These are phyloP conservation scores for Globisporangium alternatum DNA, from an alignment of 352 stramenopile genomes.

Conservation along the genomic window DNA sequence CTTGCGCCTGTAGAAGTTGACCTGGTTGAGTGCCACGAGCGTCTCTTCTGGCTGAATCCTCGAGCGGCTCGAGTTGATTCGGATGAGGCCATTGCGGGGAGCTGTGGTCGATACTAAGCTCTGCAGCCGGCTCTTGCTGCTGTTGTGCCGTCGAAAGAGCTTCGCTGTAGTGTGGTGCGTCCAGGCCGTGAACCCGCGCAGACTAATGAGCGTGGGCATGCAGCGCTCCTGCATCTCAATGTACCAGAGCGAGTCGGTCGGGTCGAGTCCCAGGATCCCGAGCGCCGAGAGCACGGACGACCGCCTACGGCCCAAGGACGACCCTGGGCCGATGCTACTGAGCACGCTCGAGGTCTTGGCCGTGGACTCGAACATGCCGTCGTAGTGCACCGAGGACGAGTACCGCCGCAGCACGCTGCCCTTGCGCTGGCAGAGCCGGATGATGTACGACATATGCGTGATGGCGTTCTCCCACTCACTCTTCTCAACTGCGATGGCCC, in stretches of 20 bases:
- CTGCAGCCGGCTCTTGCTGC: not conserved
- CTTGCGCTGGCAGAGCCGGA: conserved; percentile 61
- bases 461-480: conserved; percentile 64
- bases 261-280: conserved; percentile 10
- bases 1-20: conserved; percentile 64
- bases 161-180: not conserved
- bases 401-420: conserved; percentile 53
- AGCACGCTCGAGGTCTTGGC: conserved; percentile 22
- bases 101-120: not conserved
- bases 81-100: not conserved
- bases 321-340: conserved; percentile 20
- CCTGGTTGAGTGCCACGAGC: conserved; percentile 44
- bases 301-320: not conserved
- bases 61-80: conserved; percentile 15
- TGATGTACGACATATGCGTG: conserved; percentile 63
- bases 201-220: conserved; percentile 42
- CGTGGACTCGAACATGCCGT: conserved; percentile 25
- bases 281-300: not conserved
- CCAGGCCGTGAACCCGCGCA: conserved; percentile 37
- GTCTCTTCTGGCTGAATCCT: conserved; percentile 57
- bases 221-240: conserved; percentile 29
- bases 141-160: not conserved
- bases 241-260: conserved; percentile 18
- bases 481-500: conserved; percentile 65
- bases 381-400: conserved; percentile 38